Evolutionary conservation across 192 early-diverging fungal genomes (phyloP), one percentile per base, ranked within the genome.

Genomic region (Linnemannia zychae): DNA sequence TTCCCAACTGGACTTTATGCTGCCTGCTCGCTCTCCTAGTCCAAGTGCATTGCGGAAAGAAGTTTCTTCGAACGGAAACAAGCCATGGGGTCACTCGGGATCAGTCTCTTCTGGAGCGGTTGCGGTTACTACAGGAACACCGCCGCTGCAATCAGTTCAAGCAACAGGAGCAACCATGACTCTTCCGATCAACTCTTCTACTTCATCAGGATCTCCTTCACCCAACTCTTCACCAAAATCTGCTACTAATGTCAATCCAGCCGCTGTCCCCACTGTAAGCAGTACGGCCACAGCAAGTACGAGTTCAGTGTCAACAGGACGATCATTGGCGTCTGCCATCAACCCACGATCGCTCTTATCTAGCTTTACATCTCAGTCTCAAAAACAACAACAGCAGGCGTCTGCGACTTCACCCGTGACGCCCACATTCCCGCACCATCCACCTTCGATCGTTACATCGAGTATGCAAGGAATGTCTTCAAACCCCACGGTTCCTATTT

Each of bases 1-100:
- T 11, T 72, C 74, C 5, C 80, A 76, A 13, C 33, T 75, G 18
- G 69, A 76, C 44, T 40, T 24, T 67, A 33, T 81, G 18, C n/a
- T 82, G 37, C 74, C 71, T 0, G 49, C 53, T 24, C 68, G 75
- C 28, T 82, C 81, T 46, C 81, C 81, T 7, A 82, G 75, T 36
- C 81, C 81, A 31, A 82, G 38, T 53, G 33, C 47, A 17, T 11
- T 49, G 9, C 47, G 75, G 31, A 72, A 75, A 37, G 75, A 76
- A n/a, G 22, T 63, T 44, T 48, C 52, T 0, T 63, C 31, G 24
- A 9, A 31, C 2, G 57, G 66, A 38, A n/a, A 20, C 4, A 74
- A 67, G 22, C 17, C 57, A 1, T 72, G 73, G 71, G 38, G 31
- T 4, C 2, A 38, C 7, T n/a, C 52, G 33, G 38, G 49, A n/a